Evolutionary conservation across 495 filamentous ascomycete genomes (phyloP).

Genomic region (Pyronema omphalodes): DNA sequence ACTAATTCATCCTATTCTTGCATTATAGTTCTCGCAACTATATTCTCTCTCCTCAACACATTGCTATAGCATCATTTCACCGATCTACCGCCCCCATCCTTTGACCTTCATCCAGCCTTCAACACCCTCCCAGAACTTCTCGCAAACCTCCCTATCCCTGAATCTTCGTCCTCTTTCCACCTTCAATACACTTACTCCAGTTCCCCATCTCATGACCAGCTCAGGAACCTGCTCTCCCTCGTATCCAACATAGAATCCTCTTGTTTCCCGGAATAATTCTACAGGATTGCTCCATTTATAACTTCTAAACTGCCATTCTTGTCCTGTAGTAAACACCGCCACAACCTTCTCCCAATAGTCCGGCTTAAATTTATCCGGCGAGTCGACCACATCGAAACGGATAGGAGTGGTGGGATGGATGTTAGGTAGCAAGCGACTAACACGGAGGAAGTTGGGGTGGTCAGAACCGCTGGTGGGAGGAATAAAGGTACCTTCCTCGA

Average conservation of each 20-base stretch:
- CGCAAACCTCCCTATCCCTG: conserved; percentile 84
- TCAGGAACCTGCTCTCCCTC: conserved; percentile 63
- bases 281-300: conserved; percentile 88
- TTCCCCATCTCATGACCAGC: conserved; percentile 63
- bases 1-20: not conserved
- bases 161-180: conserved; percentile 79
- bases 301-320: conserved; percentile 95
- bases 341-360: conserved; percentile 96
- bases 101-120: conserved; percentile 72
- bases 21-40: not conserved
- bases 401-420: conserved; percentile 54
- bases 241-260: conserved; percentile 84
- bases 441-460: conserved; percentile 57
- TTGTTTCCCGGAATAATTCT: conserved; percentile 73
- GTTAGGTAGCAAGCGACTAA: conserved; percentile 58
- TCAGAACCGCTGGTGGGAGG: conserved; percentile 33
- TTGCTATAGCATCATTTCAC: too few species aligned
- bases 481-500: conserved; percentile 64
- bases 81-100: conserved; percentile 43
- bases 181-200: conserved; percentile 51
- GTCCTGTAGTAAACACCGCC: conserved; percentile 92
- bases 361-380: conserved; percentile 82
- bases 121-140: conserved; percentile 77
- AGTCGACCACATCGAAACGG: conserved; percentile 88
- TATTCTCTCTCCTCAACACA: not conserved